phyloP scores from a whole-genome alignment of 148 eudicot species.

The Silene latifolia region DNA sequence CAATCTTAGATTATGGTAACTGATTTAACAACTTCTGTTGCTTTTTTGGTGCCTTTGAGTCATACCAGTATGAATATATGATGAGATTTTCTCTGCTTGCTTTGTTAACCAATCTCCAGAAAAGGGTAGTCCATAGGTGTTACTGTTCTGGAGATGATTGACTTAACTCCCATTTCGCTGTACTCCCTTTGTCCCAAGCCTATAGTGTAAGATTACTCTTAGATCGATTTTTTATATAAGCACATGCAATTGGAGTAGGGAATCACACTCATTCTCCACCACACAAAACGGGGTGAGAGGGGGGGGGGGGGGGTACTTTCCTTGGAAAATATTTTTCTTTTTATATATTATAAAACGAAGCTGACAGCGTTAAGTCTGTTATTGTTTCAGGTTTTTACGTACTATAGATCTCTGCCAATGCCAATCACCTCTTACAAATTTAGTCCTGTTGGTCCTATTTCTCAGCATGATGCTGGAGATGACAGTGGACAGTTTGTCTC shows the following conservation, averaged over 20 bases:
- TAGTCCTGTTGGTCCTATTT: slow-evolving; percentile 36
- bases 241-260: too few species aligned
- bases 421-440: slow-evolving; percentile 52
- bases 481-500: slow-evolving; percentile 54
- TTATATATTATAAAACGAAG: not conserved
- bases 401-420: slow-evolving; percentile 55
- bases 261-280: too few species aligned
- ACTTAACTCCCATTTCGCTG: not conserved
- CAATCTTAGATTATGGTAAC: not conserved
- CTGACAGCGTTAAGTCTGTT: slow-evolving; percentile 6
- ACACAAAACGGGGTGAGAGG: too few species aligned
- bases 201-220: too few species aligned
- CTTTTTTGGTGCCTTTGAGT: not conserved
- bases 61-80: too few species aligned
- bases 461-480: slow-evolving; percentile 37
- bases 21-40: not conserved
- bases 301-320: too few species aligned
- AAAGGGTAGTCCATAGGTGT: not conserved
- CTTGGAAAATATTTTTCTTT: too few species aligned
- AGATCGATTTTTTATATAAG: too few species aligned
- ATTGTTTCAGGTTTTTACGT: slow-evolving; percentile 43
- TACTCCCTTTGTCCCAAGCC: not conserved
- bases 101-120: not conserved
- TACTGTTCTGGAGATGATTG: not conserved
- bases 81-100: not conserved